Conservation (phyloP, 371 early-diverging fungal species). For the Ecytonucleospora hepatopenaei region DNA sequence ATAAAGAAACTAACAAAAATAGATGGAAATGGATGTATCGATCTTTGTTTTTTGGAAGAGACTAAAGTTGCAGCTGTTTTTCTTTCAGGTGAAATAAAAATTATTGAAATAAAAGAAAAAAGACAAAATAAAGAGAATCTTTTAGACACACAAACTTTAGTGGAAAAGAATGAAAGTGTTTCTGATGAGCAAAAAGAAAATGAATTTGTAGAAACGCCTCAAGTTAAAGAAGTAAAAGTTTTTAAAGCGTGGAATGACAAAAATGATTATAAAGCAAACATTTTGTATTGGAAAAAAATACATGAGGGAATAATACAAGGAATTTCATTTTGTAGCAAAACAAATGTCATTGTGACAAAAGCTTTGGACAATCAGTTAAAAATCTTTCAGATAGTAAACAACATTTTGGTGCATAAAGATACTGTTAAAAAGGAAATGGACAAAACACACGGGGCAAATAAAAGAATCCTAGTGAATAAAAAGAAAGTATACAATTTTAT, state of each 20-base stretch:
- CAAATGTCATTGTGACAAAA: conserved; percentile 21
- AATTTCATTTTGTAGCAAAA: conserved; percentile 11
- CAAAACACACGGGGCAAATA: conserved; percentile 3
- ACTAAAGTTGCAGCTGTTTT: conserved; percentile 33
- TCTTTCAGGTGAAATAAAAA: conserved; percentile 29
- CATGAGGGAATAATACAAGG: conserved; percentile 16
- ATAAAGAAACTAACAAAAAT: not conserved
- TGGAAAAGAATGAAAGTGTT: conserved; percentile 53
- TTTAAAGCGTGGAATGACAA: conserved; percentile 7
- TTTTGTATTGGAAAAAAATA: not conserved
- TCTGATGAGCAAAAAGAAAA: conserved; percentile 34
- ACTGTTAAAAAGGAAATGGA: conserved; percentile 1
- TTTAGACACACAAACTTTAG: not conserved
- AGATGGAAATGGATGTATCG: conserved; percentile 50
- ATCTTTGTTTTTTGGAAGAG: conserved; percentile 40
- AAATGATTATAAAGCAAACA: not conserved
- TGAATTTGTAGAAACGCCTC: conserved; percentile 34
- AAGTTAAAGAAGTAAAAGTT: conserved; percentile 27
- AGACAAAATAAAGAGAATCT: not conserved
- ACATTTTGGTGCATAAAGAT: not conserved
- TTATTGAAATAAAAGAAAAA: conserved; percentile 18
- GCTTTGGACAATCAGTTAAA: conserved; percentile 11
- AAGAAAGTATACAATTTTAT: conserved; percentile 4
- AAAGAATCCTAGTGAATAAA: conserved; percentile 13
- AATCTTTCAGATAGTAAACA: conserved; percentile 15